These are phyloP conservation scores for Pseudomonodictys pantanalensis DNA, from an alignment of 495 filamentous ascomycete genomes.

Conservation along the genomic window DNA sequence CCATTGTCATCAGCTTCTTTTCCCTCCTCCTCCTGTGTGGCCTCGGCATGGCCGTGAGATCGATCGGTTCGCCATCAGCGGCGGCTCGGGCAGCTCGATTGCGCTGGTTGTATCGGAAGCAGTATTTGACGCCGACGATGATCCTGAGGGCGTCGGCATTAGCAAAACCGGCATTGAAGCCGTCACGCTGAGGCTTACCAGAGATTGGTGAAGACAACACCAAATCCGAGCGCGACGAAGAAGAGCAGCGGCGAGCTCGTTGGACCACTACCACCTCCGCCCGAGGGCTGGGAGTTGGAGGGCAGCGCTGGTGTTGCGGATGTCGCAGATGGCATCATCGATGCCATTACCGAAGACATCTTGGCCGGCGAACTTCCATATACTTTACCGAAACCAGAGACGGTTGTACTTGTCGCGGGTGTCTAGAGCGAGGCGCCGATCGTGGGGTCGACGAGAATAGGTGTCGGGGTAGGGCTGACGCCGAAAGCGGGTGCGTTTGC, in stretches of 20 bases:
- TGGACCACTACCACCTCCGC: constrained; percentile 42
- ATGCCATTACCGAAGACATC: constrained; percentile 18
- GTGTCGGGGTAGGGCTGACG: background rate
- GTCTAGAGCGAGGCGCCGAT: constrained; percentile 5
- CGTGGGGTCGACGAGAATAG: constrained; percentile 9
- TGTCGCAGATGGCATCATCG: constrained; percentile 8
- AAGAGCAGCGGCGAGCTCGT: constrained; percentile 92
- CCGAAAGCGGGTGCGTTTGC: constrained; percentile 9
- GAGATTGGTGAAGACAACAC: constrained; percentile 97
- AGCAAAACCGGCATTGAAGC: constrained; percentile 5
- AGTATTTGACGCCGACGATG: constrained; percentile 99
- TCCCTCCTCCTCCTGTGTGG: constrained; percentile 78
- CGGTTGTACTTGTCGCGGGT: background rate
- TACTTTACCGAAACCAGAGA: constrained; percentile 4
- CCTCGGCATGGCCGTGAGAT: constrained; percentile 74
- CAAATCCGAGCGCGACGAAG: constrained; percentile 95
- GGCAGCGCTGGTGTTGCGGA: no score
- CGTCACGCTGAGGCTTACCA: constrained; percentile 59
- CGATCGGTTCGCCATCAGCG: constrained; percentile 86
- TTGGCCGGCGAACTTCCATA: constrained; percentile 18
- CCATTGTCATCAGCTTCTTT: constrained; percentile 98
- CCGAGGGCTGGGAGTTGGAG: background rate
- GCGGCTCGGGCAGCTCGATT: constrained; percentile 70
- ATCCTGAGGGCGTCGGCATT: constrained; percentile 61
- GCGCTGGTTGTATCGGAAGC: constrained; percentile 95